These are phyloP conservation scores for Ceratobasidium sp. DNA, from an alignment of 1,284 basidiomycete species.

Conservation along the genomic window DNA sequence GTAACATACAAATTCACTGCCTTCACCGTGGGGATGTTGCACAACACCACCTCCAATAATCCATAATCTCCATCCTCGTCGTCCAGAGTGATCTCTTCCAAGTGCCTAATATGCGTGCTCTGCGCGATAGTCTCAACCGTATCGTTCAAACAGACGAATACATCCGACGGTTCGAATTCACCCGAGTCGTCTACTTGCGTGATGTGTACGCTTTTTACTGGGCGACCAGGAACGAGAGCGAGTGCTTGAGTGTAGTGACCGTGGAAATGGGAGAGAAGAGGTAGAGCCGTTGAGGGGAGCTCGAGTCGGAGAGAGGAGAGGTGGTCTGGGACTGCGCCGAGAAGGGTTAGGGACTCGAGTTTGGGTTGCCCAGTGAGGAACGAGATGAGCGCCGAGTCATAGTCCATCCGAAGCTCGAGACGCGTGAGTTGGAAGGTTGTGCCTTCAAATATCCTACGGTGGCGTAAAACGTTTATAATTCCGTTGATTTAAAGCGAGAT, in stretches of 20 bases:
- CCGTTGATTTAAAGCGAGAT: neutral
- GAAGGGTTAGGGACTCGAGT: constrained; percentile 28
- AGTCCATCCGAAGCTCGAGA: constrained; percentile 40
- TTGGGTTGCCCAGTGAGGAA: constrained; percentile 30
- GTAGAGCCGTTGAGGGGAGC: constrained; percentile 27
- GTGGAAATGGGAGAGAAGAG: constrained; percentile 20
- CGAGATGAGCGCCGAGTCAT: constrained; percentile 32
- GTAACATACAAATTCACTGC: constrained; percentile 17
- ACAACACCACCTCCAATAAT: constrained; percentile 22
- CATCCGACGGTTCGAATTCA: constrained; percentile 40
- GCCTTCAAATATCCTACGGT: constrained; percentile 39
- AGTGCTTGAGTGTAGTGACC: constrained; percentile 43
- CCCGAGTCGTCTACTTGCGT: constrained; percentile 40
- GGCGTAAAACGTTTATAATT: constrained; percentile 18
- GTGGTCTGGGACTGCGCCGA: constrained; percentile 40
- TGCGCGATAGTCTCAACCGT: constrained; percentile 32
- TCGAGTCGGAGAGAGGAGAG: constrained; percentile 38
- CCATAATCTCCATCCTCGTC: constrained; percentile 42
- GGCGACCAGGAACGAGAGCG: constrained; percentile 32
- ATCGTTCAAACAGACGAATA: constrained; percentile 36
- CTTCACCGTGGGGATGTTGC: constrained; percentile 24
- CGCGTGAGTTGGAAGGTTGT: constrained; percentile 33
- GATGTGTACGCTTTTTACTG: constrained; percentile 29
- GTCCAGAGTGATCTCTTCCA: constrained; percentile 34
- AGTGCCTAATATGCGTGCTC: neutral